Evolutionary conservation across 1,139 yeast genomes (phyloP).

Genomic region (Geotrichum fermentans): DNA sequence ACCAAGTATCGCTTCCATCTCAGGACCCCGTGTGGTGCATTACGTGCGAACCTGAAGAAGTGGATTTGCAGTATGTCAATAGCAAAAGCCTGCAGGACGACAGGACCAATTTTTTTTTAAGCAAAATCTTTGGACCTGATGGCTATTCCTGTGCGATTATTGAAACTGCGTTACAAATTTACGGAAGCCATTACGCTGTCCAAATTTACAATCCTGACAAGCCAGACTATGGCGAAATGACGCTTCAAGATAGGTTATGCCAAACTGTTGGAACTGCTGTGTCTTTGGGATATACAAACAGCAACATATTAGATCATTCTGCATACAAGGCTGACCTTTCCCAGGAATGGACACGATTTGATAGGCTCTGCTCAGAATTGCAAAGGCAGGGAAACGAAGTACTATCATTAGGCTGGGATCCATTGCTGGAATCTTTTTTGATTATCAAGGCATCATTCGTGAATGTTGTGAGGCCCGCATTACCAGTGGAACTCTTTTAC

Average conservation of each 20-base stretch:
- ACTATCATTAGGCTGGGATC: conserved; percentile 38
- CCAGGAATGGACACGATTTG: conserved; percentile 56
- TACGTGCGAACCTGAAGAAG: conserved; percentile 12
- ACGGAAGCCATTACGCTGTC: conserved; percentile 32
- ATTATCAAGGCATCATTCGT: conserved; percentile 27
- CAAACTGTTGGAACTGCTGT: conserved; percentile 32
- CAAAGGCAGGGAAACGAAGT: conserved; percentile 56
- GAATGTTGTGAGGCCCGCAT: conserved; percentile 25
- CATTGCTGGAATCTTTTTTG: conserved; percentile 20
- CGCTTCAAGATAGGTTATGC: conserved; percentile 36
- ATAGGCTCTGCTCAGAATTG: conserved; percentile 62
- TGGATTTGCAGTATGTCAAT: conserved; percentile 12
- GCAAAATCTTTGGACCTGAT: conserved; percentile 47
- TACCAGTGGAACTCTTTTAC: conserved; percentile 26
- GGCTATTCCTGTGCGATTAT: conserved; percentile 46
- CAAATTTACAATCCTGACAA: conserved; percentile 4
- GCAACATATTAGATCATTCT: conserved; percentile 21
- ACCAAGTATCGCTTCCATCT: conserved; percentile 24
- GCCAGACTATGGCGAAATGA: conserved; percentile 21
- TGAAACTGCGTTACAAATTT: conserved; percentile 42
- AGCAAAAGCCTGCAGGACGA: conserved; percentile 25
- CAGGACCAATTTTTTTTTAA: conserved; percentile 40
- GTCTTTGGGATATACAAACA: conserved; percentile 21
- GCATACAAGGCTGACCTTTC: conserved; percentile 34
- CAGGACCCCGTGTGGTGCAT: conserved; percentile 12